These are phyloP conservation scores for Fimicolochytrium jonesii DNA, from an alignment of 192 early-diverging fungal genomes.

Conservation along the genomic window DNA sequence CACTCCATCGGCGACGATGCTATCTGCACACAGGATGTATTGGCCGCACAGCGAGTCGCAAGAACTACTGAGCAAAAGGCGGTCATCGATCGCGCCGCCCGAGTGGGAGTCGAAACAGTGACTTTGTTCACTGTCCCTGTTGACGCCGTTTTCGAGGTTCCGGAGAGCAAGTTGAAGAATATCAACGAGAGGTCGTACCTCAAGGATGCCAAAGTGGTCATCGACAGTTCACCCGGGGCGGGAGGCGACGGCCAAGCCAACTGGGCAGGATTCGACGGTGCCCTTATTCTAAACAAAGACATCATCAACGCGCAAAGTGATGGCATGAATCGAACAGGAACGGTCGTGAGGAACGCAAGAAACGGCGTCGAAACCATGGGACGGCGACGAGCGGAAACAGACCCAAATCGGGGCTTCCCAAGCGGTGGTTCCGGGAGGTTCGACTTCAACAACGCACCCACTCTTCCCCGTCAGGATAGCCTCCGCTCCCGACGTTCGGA, in stretches of 20 bases:
- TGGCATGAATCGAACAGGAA: too few relatives aligned
- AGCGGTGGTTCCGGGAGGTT: too few relatives aligned
- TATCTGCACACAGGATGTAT: constrained; percentile 61
- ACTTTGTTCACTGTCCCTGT: constrained; percentile 58
- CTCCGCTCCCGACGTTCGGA: too few relatives aligned
- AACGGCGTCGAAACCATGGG: too few relatives aligned
- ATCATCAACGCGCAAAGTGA: too few relatives aligned
- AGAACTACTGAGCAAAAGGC: constrained; percentile 19
- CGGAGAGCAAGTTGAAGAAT: constrained; percentile 72
- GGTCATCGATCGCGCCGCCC: constrained; percentile 27
- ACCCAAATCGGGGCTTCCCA: too few relatives aligned
- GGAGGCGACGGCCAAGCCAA: constrained; percentile 32
- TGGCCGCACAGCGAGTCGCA: constrained; percentile 40
- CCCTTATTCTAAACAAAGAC: too few relatives aligned
- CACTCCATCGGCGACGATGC: constrained; percentile 64
- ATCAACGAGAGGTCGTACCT: constrained; percentile 67
- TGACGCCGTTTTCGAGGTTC: constrained; percentile 72
- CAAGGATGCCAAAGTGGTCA: constrained; percentile 60
- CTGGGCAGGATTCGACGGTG: constrained; percentile 53
- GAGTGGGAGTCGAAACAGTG: constrained; percentile 17
- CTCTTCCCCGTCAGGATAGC: too few relatives aligned
- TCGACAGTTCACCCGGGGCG: constrained; percentile 38
- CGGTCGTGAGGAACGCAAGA: too few relatives aligned
- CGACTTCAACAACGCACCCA: too few relatives aligned
- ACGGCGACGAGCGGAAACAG: too few relatives aligned